Percentiles rank a stretch among this genome's conserved stretches.
Conservation (phyloP, 169 alveolate species). For the Perkinsus marinus region DNA sequence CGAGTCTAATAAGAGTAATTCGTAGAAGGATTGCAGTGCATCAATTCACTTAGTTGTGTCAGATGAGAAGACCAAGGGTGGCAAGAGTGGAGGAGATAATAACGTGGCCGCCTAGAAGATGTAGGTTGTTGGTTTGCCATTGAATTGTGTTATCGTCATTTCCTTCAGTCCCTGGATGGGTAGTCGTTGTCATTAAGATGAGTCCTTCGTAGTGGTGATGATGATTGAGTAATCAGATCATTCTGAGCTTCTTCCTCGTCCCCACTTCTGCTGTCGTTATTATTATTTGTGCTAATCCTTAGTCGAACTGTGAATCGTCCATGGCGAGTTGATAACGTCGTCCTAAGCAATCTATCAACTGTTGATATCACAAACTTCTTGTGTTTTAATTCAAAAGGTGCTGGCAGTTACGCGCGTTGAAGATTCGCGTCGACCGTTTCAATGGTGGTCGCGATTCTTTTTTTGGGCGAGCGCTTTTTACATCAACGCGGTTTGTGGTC, state of each 20-base stretch:
- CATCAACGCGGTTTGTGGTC: background rate
- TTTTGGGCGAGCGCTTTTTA: background rate
- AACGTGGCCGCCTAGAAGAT: background rate
- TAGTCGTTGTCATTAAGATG: too few relatives aligned
- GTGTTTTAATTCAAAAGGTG: background rate
- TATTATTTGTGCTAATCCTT: too few relatives aligned
- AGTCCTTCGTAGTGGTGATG: too few relatives aligned
- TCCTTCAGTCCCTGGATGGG: too few relatives aligned
- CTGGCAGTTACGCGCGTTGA: background rate
- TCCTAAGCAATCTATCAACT: background rate
- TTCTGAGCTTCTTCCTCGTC: too few relatives aligned
- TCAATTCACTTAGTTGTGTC: background rate
- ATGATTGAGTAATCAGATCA: too few relatives aligned
- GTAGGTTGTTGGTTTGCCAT: too few relatives aligned
- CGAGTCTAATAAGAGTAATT: background rate
- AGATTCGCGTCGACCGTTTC: background rate
- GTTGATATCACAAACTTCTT: too few relatives aligned
- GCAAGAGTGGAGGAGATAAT: background rate
- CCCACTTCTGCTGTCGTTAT: too few relatives aligned
- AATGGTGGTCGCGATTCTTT: background rate
- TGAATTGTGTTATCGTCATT: too few relatives aligned
- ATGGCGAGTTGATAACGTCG: background rate
- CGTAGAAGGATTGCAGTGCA: background rate
- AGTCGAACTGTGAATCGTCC: too few relatives aligned
- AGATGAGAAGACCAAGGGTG: background rate